These are phyloP conservation scores for Erysimum cheiri DNA, from an alignment of 441 rosid species.

Conservation along the genomic window DNA sequence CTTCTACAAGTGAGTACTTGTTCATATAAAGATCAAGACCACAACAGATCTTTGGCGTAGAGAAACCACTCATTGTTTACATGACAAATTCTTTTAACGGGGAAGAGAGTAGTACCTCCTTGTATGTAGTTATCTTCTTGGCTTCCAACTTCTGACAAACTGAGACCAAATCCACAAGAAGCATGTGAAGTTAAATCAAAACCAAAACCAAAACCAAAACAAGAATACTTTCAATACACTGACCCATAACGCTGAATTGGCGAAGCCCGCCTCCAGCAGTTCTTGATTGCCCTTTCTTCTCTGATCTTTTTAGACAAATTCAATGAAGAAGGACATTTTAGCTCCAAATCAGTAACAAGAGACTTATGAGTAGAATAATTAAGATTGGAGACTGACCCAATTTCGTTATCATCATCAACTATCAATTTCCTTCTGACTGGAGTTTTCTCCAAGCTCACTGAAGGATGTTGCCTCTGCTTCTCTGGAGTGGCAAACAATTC, in stretches of 20 bases:
- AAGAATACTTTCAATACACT: conserved; percentile 23
- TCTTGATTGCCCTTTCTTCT: conserved; percentile 48
- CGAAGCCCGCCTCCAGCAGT: conserved; percentile 50
- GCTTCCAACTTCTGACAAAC: conserved; percentile 64
- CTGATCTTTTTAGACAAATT: conserved; percentile 18
- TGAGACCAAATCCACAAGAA: conserved; percentile 27
- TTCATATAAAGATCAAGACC: conserved; percentile 1
- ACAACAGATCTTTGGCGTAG: background rate
- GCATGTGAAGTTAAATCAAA: background rate
- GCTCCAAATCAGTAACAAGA: background rate
- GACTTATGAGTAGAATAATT: background rate
- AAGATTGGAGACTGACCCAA: conserved; percentile 33
- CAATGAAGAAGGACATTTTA: conserved; percentile 2
- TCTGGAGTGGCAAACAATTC: conserved; percentile 42
- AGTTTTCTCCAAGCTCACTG: conserved; percentile 39
- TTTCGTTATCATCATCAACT: conserved; percentile 40
- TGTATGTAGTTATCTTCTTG: conserved; percentile 60
- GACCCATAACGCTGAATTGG: conserved; percentile 53
- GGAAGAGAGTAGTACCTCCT: conserved; percentile 47
- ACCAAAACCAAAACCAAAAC: background rate
- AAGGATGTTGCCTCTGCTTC: conserved; percentile 34
- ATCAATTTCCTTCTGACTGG: conserved; percentile 38
- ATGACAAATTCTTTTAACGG: background rate
- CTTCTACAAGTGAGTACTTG: conserved; percentile 1
- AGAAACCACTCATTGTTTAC: background rate